Percentiles rank a stretch among this genome's conserved stretches.
Evolutionary conservation across 805 yeast species (phyloP).

Genomic region (Candida rishiriensis): DNA sequence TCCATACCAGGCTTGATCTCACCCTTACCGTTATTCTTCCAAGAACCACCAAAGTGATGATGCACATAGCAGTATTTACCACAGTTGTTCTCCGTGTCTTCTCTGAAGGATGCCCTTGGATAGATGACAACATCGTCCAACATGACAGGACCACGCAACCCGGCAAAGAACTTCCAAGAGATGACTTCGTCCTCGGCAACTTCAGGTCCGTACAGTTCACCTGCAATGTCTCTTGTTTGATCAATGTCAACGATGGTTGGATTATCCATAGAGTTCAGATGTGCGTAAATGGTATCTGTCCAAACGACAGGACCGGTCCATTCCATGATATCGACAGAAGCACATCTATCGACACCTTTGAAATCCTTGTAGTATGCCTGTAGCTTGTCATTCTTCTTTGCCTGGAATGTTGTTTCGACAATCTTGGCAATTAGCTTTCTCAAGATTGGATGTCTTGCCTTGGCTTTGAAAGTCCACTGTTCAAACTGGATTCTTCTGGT

Average conservation of each 20-base stretch:
- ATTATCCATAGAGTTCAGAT: constrained; percentile 43
- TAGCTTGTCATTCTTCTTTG: constrained; percentile 30
- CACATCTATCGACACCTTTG: constrained; percentile 33
- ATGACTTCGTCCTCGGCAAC: constrained; percentile 22
- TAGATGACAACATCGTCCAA: constrained; percentile 32
- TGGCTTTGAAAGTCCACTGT: constrained; percentile 58
- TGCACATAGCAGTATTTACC: constrained; percentile 32
- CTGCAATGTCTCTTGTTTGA: constrained; percentile 25
- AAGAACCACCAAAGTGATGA: constrained; percentile 34
- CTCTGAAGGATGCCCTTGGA: constrained; percentile 31
- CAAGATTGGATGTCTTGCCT: constrained; percentile 57
- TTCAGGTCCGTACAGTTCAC: constrained; percentile 30
- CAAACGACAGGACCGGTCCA: constrained; percentile 82
- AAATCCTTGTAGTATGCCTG: constrained; percentile 34
- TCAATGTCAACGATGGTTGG: constrained; percentile 32
- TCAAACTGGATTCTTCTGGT: constrained; percentile 56
- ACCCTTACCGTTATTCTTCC: constrained; percentile 34
- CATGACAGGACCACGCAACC: constrained; percentile 31
- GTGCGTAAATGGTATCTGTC: constrained; percentile 68
- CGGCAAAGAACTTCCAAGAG: constrained; percentile 32
- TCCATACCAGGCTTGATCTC: constrained; percentile 30
- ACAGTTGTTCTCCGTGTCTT: constrained; percentile 30
- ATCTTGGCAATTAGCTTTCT: constrained; percentile 50
- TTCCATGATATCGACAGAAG: constrained; percentile 48
- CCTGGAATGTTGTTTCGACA: constrained; percentile 44